A percentile compares a stretch with the other conserved stretches of the same genome.
Conservation (phyloP, 2,329 filamentous ascomycete species). For the Phymatotrichopsis omnivora region DNA sequence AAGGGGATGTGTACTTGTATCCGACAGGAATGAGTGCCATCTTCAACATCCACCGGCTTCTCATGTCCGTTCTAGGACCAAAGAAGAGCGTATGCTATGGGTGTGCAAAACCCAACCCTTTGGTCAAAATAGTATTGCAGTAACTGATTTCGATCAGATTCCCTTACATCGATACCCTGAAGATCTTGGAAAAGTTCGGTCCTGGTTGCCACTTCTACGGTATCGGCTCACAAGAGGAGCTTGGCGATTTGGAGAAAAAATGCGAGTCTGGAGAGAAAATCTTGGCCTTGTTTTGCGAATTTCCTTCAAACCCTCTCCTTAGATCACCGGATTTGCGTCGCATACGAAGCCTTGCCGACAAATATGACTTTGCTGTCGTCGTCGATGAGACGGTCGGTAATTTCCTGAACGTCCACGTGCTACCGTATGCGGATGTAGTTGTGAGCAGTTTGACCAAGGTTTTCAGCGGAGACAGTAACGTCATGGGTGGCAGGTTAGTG, state of each 20-base stretch:
- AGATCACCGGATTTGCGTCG: constrained; percentile 72
- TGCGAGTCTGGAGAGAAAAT: constrained; percentile 64
- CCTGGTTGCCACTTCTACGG: constrained; percentile 85
- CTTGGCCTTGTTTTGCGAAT: constrained; percentile 84
- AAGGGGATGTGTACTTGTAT: constrained; percentile 81
- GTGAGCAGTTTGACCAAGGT: constrained; percentile 94
- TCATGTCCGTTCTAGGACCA: constrained; percentile 49
- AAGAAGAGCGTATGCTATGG: constrained; percentile 80
- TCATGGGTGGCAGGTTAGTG: constrained; percentile 87
- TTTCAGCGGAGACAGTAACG: constrained; percentile 94
- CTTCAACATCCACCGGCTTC: constrained; percentile 72
- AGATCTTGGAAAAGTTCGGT: constrained; percentile 89
- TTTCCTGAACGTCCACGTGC: constrained; percentile 88
- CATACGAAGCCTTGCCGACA: constrained; percentile 69
- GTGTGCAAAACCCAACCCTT: constrained; percentile 28
- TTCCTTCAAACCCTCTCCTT: constrained; percentile 84
- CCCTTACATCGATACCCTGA: constrained; percentile 91
- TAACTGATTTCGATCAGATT: constrained; percentile 43
- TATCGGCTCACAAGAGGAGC: constrained; percentile 60
- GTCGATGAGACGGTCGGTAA: constrained; percentile 96
- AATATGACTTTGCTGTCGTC: constrained; percentile 79
- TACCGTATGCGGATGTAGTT: constrained; percentile 80
- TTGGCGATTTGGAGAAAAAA: constrained; percentile 70
- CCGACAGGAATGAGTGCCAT: constrained; percentile 93
- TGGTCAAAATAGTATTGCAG: background rate